Evolutionary conservation across 345 rosid species (phyloP).

Genomic region (Salix suchowensis): DNA sequence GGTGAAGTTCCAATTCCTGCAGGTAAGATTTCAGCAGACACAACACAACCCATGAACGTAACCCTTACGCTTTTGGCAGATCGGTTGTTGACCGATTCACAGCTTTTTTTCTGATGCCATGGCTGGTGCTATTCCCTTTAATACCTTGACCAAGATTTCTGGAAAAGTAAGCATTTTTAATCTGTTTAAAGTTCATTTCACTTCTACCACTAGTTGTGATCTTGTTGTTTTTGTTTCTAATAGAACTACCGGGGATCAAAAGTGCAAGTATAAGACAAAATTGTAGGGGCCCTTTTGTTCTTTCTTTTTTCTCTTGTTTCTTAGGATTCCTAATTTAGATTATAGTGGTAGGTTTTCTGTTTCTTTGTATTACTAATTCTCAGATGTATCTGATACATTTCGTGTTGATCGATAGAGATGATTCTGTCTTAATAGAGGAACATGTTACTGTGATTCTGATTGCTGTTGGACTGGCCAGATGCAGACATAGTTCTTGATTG

Average conservation of each 20-base stretch:
- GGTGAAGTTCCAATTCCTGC: slow-evolving; percentile 76
- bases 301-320: neutral
- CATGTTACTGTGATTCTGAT: neutral
- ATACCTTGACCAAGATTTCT: slow-evolving; percentile 34
- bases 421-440: neutral
- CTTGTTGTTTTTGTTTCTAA: slow-evolving; percentile 38
- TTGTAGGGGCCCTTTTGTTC: slow-evolving; percentile 28
- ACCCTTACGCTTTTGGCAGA: slow-evolving; percentile 62
- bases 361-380: neutral
- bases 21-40: slow-evolving; percentile 37
- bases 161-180: slow-evolving; percentile 56
- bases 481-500: neutral
- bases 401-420: neutral
- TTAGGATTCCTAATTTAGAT: neutral
- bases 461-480: neutral
- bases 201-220: slow-evolving; percentile 53
- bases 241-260: slow-evolving; percentile 41
- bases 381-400: neutral
- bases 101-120: slow-evolving; percentile 32
- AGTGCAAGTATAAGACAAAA: slow-evolving; percentile 56
- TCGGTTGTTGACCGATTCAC: slow-evolving; percentile 42
- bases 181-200: slow-evolving; percentile 40
- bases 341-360: neutral
- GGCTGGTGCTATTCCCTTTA: slow-evolving; percentile 43
- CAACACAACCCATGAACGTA: slow-evolving; percentile 46